Evolutionary conservation across 164 flowering plant genomes (phyloP).

Genomic region (Dillenia suffruticosa): DNA sequence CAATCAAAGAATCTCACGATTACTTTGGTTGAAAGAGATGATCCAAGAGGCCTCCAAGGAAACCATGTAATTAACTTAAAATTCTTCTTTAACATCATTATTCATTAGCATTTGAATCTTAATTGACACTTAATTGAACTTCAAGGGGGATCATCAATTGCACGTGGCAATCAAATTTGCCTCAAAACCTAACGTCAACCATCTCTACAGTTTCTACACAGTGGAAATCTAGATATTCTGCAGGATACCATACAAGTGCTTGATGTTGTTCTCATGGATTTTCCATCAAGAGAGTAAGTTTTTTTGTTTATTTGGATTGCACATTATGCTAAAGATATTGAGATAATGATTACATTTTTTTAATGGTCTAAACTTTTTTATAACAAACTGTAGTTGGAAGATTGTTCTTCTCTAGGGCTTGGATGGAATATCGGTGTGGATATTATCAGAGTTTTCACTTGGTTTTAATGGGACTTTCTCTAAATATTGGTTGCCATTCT

Average conservation of each 20-base stretch:
- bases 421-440: conserved; percentile 74
- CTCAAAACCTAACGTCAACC: conserved; percentile 37
- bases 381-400: conserved; percentile 44
- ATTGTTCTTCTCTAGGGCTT: conserved; percentile 36
- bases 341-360: neutral
- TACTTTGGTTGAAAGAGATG: conserved; percentile 28
- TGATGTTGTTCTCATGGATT: conserved; percentile 59
- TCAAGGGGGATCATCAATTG: conserved; percentile 53
- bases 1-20: conserved; percentile 47
- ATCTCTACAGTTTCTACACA: conserved; percentile 42
- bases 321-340: neutral
- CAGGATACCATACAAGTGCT: conserved; percentile 70
- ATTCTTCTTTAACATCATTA: neutral
- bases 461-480: conserved; percentile 78
- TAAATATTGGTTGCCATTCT: conserved; percentile 55
- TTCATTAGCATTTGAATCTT: neutral
- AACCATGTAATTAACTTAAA: neutral
- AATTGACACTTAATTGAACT: neutral
- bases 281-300: conserved; percentile 32
- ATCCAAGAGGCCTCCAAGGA: conserved; percentile 11
- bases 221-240: conserved; percentile 45
- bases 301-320: neutral
- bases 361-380: no score
- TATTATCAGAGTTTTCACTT: conserved; percentile 70
- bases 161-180: conserved; percentile 63